Base-by-base conservation (phyloP, 2,329 filamentous ascomycete genomes). In the Bretziella fagacearum region DNA sequence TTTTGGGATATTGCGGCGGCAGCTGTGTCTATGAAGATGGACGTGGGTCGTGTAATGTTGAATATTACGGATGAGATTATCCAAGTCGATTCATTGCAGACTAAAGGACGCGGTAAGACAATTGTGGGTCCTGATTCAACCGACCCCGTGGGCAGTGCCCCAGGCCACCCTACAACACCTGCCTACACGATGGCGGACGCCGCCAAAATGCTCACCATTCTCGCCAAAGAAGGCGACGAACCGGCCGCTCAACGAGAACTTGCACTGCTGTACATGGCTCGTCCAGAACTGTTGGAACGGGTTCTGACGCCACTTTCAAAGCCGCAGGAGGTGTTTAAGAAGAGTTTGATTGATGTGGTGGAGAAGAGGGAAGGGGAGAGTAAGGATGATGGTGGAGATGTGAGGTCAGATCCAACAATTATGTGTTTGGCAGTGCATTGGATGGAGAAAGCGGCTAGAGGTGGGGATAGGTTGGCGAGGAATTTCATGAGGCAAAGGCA, bases 361-460 rank as follows among this genome's bases (percentile, higher is more conserved):
- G 53, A 69, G 70, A 10, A 65, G 68, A 4, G 29, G 43, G 8
- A 56, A 57, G 17, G 55, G 53, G 33, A 52, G 56, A 37, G 55
- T 55, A 5, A 51, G 51, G 37, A 54, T 50, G 29, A 49, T 48
- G 10, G 50, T n/a, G n/a, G n/a, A n/a, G n/a, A n/a, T n/a, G n/a
- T n/a, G n/a, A n/a, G n/a, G n/a, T n/a, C n/a, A n/a, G n/a, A n/a
- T n/a, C n/a, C n/a, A n/a, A n/a, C n/a, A n/a, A n/a, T 86, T 35
- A 91, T 96, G 83, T 95, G 87, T 56, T 76, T 94, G 49, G 89
- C 89, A 7, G 79, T 93, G 62, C 89, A 96, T 66, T 96, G 89
- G 87, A 95, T 96, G 86, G 84, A 89, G 64, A 70, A 84, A 54
- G 86, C 84, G 30, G 82, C 84, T 55, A 73, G 74, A 47, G 86